These are phyloP conservation scores for Trichoderma asperelloides DNA, from an alignment of 495 filamentous ascomycete genomes.

Conservation along the genomic window DNA sequence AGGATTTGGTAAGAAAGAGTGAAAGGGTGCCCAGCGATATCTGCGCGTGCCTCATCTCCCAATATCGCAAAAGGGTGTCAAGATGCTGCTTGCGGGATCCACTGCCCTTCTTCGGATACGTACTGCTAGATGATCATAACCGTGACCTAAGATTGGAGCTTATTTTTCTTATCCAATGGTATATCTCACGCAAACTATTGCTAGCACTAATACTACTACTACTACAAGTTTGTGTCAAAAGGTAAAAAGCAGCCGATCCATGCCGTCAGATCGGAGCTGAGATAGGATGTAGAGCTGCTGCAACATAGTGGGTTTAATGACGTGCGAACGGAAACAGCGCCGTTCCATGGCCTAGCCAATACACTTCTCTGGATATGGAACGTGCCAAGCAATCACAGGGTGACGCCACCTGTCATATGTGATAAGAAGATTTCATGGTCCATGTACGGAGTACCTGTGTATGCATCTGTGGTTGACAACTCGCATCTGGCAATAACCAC, in stretches of 20 bases:
- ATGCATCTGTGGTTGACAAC: no score
- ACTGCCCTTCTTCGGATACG: background rate
- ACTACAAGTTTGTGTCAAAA: background rate
- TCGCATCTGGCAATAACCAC: no score
- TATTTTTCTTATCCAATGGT: background rate
- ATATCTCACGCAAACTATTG: background rate
- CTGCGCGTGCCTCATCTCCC: background rate
- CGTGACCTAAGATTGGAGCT: background rate
- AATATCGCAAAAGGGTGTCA: background rate
- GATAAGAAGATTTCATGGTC: no score
- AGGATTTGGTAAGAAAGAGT: no score
- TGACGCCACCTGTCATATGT: no score
- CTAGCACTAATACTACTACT: background rate
- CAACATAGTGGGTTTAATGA: background rate
- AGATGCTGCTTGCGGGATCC: background rate
- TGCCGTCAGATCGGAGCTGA: background rate
- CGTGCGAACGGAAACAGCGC: background rate
- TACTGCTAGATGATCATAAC: background rate
- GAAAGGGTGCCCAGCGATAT: no score
- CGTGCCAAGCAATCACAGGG: no score
- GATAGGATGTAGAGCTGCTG: background rate
- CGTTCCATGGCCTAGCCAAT: background rate
- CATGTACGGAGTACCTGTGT: no score
- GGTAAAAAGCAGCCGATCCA: background rate
- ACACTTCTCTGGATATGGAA: background rate